phyloP scores from a whole-genome alignment of 2,329 filamentous ascomycete genomes.

The Diaporthe citri region DNA sequence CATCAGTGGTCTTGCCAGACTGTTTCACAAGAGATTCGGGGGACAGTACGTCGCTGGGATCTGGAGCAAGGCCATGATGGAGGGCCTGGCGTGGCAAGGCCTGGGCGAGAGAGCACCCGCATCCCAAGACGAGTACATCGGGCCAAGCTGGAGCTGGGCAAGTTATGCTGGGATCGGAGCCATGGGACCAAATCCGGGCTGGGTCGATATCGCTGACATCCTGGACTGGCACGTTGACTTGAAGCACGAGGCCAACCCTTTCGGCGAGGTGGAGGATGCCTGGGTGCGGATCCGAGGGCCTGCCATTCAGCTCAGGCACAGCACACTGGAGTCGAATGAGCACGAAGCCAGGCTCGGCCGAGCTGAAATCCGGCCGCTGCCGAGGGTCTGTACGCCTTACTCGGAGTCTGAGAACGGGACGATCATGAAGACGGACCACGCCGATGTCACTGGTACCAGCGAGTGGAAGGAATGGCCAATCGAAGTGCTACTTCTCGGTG shows the following conservation, averaged over 20 bases:
- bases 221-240: conserved; percentile 38
- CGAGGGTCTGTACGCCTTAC: conserved; percentile 5
- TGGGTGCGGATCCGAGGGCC: conserved; percentile 41
- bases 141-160: conserved; percentile 44
- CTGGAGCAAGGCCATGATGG: conserved; percentile 39
- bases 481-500: conserved; percentile 5
- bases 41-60: conserved; percentile 41
- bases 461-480: conserved; percentile 20
- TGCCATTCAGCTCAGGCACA: conserved; percentile 27
- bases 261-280: conserved; percentile 39
- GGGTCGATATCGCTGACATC: conserved; percentile 31
- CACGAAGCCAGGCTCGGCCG: conserved; percentile 1
- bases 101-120: conserved; percentile 11
- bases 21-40: conserved; percentile 31
- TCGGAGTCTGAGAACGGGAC: conserved; percentile 1
- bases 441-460: background rate
- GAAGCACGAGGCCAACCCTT: conserved; percentile 38
- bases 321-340: background rate
- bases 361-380: background rate
- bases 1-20: conserved; percentile 40
- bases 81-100: conserved; percentile 40
- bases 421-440: background rate
- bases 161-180: conserved; percentile 38
- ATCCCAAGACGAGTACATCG: conserved; percentile 35
- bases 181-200: background rate